Evolutionary conservation across 257 asterid genomes (phyloP).

Genomic region (Plectranthus barbatus): DNA sequence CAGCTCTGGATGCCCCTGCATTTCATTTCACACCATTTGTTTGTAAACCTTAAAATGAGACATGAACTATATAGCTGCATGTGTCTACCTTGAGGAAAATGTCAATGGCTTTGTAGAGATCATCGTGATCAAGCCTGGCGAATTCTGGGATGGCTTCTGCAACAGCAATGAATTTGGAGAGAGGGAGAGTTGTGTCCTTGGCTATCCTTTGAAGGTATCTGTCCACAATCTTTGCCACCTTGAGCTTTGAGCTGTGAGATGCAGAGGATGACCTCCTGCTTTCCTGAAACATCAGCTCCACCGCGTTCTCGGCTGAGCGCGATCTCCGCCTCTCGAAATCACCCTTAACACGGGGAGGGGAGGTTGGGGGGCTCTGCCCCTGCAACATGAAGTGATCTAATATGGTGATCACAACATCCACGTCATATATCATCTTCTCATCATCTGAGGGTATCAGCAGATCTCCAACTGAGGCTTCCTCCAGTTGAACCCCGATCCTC

Average conservation of each 20-base stretch:
- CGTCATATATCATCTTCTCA: constrained; percentile 36
- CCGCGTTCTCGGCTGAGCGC: constrained; percentile 54
- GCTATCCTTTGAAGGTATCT: constrained; percentile 67
- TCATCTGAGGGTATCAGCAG: constrained; percentile 51
- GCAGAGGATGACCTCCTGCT: constrained; percentile 76
- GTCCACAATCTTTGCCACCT: constrained; percentile 79
- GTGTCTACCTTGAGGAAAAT: constrained; percentile 65
- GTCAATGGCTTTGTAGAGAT: constrained; percentile 83
- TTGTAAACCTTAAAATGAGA: too few relatives aligned
- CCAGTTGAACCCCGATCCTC: constrained; percentile 58
- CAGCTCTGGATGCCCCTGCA: constrained; percentile 73
- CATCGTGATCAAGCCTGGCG: constrained; percentile 80
- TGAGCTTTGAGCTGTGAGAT: constrained; percentile 65
- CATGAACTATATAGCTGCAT: background rate
- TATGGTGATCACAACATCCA: constrained; percentile 53
- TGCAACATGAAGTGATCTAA: constrained; percentile 64
- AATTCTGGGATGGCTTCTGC: constrained; percentile 71
- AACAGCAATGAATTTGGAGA: constrained; percentile 54
- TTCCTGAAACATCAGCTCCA: constrained; percentile 58
- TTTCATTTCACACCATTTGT: background rate
- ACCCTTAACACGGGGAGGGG: constrained; percentile 46
- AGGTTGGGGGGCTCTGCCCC: constrained; percentile 73
- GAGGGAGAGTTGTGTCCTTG: constrained; percentile 34
- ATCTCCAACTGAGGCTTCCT: constrained; percentile 66
- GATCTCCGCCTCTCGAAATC: constrained; percentile 56